Evolutionary conservation across 352 stramenopile species (phyloP).

Genomic region (Phytophthora megakarya): DNA sequence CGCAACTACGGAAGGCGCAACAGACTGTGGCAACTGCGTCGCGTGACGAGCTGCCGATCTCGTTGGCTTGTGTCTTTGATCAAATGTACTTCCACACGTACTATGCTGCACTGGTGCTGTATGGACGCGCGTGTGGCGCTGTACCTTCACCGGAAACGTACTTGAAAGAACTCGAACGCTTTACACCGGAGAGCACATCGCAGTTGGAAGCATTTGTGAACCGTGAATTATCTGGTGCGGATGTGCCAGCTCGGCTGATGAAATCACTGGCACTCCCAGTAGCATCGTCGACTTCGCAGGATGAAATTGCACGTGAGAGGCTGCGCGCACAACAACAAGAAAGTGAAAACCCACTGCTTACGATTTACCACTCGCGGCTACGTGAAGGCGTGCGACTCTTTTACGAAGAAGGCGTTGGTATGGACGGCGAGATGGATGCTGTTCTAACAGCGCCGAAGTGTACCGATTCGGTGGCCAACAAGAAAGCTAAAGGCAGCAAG

Average conservation of each 20-base stretch:
- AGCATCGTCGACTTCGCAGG: slow-evolving; percentile 17
- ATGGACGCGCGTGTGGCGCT: slow-evolving; percentile 62
- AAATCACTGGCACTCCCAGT: slow-evolving; percentile 52
- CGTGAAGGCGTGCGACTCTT: slow-evolving; percentile 77
- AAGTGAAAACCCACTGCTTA: slow-evolving; percentile 50
- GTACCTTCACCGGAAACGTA: slow-evolving; percentile 66
- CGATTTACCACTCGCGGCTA: slow-evolving; percentile 63
- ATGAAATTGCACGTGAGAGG: slow-evolving; percentile 28
- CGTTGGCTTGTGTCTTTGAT: slow-evolving; percentile 66
- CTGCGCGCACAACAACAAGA: slow-evolving; percentile 29
- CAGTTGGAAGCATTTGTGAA: slow-evolving; percentile 67
- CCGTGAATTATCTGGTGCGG: slow-evolving; percentile 41
- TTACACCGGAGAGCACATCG: slow-evolving; percentile 39
- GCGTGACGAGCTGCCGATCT: slow-evolving; percentile 64
- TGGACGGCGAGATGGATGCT: slow-evolving; percentile 81
- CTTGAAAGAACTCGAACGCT: slow-evolving; percentile 57
- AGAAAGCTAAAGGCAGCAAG: slow-evolving; percentile 47
- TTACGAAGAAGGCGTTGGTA: slow-evolving; percentile 79
- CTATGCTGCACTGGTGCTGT: slow-evolving; percentile 73
- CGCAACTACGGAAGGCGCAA: slow-evolving; percentile 53
- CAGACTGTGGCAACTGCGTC: slow-evolving; percentile 49
- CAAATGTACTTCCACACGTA: slow-evolving; percentile 87
- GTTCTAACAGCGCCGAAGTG: slow-evolving; percentile 47
- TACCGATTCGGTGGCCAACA: slow-evolving; percentile 15
- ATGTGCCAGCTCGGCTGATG: slow-evolving; percentile 30